Percentiles rank a stretch among this genome's conserved stretches.
Evolutionary conservation across 306 rosid genomes (phyloP).

Genomic region (Casuarina cunninghamiana): DNA sequence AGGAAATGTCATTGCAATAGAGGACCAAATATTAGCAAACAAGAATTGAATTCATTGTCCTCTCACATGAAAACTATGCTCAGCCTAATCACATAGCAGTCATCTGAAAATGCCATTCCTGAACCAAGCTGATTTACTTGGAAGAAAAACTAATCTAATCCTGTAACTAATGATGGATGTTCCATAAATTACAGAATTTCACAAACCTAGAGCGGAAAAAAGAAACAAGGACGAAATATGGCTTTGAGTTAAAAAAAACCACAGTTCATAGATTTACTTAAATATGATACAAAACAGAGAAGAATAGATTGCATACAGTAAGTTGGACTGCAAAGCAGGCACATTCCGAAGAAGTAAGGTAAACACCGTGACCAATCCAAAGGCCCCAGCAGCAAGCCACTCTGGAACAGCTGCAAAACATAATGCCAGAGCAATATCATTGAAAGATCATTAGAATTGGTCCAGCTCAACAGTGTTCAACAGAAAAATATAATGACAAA

Average conservation of each 20-base stretch:
- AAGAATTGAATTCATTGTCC: conserved; percentile 23
- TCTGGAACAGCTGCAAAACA: conserved; percentile 84
- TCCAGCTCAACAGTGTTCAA: neutral
- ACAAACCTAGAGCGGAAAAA: neutral
- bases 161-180: neutral
- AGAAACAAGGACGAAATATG: conserved; percentile 4
- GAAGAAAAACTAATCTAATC: neutral
- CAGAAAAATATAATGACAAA: neutral
- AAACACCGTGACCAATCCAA: conserved; percentile 87
- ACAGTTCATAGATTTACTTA: neutral
- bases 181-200: neutral
- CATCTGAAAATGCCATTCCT: conserved; percentile 16
- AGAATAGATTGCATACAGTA: conserved; percentile 57
- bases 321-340: conserved; percentile 82
- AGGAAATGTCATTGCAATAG: conserved; percentile 7
- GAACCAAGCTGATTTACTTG: conserved; percentile 1
- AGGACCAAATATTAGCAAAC: conserved; percentile 22
- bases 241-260: neutral
- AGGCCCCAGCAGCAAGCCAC: conserved; percentile 93
- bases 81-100: conserved; percentile 10
- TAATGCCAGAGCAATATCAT: conserved; percentile 10
- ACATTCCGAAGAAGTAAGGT: conserved; percentile 89
- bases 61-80: conserved; percentile 14
- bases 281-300: neutral
- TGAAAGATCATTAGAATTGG: conserved; percentile 15